Evolutionary conservation across 306 rosid species (phyloP).

Genomic region (Albizia julibrissin): DNA sequence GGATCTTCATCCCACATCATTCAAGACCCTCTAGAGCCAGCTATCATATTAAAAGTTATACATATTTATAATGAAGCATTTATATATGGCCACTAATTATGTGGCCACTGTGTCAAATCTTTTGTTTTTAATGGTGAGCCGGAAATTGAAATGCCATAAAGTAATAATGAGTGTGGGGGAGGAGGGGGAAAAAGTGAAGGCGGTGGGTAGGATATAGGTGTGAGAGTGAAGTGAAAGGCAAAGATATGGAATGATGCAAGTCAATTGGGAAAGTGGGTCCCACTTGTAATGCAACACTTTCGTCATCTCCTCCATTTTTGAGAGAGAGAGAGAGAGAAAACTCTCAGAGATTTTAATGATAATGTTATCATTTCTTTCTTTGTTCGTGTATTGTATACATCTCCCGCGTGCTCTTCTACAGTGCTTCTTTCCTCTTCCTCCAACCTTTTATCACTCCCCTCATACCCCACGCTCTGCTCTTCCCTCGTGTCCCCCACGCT

Average conservation of each 20-base stretch:
- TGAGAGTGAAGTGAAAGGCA: not conserved
- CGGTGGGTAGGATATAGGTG: not conserved
- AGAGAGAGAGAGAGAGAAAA: not conserved
- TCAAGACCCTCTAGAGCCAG: not conserved
- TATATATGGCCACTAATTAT: not conserved
- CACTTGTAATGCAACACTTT: not conserved
- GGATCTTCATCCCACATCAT: not conserved
- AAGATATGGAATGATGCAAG: constrained; percentile 7
- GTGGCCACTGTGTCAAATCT: not conserved
- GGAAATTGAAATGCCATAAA: not conserved
- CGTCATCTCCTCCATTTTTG: not conserved
- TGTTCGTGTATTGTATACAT: constrained; percentile 15
- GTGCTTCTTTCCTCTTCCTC: not conserved
- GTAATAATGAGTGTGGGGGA: not conserved
- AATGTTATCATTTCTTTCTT: constrained; percentile 42
- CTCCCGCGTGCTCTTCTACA: constrained; percentile 58
- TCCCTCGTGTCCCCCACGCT: not conserved
- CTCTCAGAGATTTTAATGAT: constrained; percentile 33
- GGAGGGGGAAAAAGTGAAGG: not conserved
- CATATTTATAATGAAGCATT: not conserved
- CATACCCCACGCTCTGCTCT: not conserved
- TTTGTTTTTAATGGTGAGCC: not conserved
- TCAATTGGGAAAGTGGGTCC: not conserved
- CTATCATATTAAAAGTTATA: not conserved
- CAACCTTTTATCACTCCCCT: not conserved